Base-by-base conservation (phyloP, 345 rosid genomes). In the Dipteronia dyeriana region DNA sequence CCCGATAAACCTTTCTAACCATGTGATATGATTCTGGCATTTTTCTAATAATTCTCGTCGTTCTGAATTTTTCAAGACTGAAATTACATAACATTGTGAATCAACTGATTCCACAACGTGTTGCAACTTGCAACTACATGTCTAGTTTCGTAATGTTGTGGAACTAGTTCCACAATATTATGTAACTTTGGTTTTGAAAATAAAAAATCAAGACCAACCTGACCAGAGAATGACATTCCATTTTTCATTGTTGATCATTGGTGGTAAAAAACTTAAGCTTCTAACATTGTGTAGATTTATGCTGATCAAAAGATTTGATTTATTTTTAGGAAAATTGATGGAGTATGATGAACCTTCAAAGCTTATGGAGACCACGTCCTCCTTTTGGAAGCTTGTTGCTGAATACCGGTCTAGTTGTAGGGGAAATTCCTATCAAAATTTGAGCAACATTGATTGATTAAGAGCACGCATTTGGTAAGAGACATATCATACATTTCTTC, bases 331-430 rank as follows among this genome's bases (percentile, higher is more conserved):
- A 67, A 76, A 88, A 56, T 73, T 91, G 75, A 73, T 90, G 66
- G 96, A 93, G 71, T 90, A 90, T 63, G 89, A 93, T 63, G 89
- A 89, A 77, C 93, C 98, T 19, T 71, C 83, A 26, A 91, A 80
- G 79, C 89, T 91, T 23, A 83, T 90, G 93, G 90, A 87, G 75
- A 84, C 78, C 22, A 86, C 85, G 51, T 89, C 98, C 49, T 88
- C 84, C 54, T 91, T 93, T 83, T 89, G 91, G 2, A 91, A 88
- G 82, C 92, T 91, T 7, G 98, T 89, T 19, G 90, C 87, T 66
- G 97, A 93, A 74, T 93, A 91, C 59, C 91, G 97, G 93, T 84
- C 92, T 7, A 88, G 92, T 80, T 86, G 93, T 85, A 82, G 78
- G 41, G 83, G 84, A 53, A 75, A 73, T 25, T 85, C 92, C 74